Evolutionary conservation across 148 eudicot species (phyloP).

Genomic region (Rhododendron ferrugineum): DNA sequence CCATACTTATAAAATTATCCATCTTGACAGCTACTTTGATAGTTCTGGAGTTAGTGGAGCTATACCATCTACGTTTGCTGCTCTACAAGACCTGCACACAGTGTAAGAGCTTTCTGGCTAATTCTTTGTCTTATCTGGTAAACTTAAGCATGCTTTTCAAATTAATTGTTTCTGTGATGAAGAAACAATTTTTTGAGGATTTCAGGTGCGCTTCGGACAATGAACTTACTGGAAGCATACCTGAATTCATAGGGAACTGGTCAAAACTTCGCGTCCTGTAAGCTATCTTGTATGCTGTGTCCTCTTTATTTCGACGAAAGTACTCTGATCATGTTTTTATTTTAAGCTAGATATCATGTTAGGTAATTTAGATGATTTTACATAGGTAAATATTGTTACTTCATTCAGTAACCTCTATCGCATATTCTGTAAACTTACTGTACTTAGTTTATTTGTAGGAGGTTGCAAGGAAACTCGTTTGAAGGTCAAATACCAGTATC

Average conservation of each 20-base stretch:
- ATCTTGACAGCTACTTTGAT: conserved; percentile 47
- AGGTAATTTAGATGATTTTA: neutral
- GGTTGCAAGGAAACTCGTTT: conserved; percentile 66
- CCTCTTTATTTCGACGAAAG: neutral
- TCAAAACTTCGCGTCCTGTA: conserved; percentile 25
- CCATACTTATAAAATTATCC: neutral
- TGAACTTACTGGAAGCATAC: conserved; percentile 60
- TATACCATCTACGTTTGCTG: conserved; percentile 16
- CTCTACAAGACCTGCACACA: conserved; percentile 36
- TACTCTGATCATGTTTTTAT: neutral
- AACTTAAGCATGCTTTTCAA: neutral
- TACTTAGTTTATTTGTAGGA: conserved; percentile 27
- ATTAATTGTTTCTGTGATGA: neutral
- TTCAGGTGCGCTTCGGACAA: conserved; percentile 78
- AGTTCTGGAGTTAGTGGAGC: conserved; percentile 77
- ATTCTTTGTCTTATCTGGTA: neutral
- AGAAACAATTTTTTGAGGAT: conserved; percentile 3
- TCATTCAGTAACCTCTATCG: neutral
- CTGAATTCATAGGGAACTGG: conserved; percentile 50
- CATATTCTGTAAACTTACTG: neutral
- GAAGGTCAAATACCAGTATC: conserved; percentile 54
- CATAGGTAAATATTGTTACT: neutral
- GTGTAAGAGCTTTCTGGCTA: conserved; percentile 39
- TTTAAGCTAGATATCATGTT: neutral
- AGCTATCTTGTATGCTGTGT: neutral